These are phyloP conservation scores for Xylaria castorea DNA, from an alignment of 495 filamentous ascomycete genomes.

Conservation along the genomic window DNA sequence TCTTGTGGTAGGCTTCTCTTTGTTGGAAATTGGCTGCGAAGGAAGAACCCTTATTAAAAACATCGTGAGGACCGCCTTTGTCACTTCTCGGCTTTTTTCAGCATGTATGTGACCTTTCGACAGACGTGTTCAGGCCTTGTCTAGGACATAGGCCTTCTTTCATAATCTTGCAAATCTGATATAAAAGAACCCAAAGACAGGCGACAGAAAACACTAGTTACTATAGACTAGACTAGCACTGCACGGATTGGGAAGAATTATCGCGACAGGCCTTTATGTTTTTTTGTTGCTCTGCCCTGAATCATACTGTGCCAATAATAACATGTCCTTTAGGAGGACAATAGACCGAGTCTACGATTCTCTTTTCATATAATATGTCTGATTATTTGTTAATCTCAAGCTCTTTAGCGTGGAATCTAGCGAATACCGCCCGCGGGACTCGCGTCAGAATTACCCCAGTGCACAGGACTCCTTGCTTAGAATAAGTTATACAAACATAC, in stretches of 20 bases:
- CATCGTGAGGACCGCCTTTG: slow-evolving; percentile 35
- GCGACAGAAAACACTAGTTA: background rate
- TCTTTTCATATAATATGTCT: background rate
- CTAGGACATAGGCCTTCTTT: slow-evolving; percentile 36
- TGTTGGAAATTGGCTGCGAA: slow-evolving; percentile 30
- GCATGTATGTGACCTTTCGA: slow-evolving; percentile 9
- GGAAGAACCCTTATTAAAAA: slow-evolving; percentile 16
- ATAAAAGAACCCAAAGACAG: slow-evolving; percentile 24
- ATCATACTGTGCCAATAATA: slow-evolving; percentile 13
- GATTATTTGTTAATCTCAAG: background rate
- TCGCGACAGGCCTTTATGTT: slow-evolving; percentile 25
- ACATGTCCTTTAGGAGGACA: background rate
- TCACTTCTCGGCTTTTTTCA: slow-evolving; percentile 31
- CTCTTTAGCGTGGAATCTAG: background rate
- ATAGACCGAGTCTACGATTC: background rate
- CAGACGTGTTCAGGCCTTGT: slow-evolving; percentile 32
- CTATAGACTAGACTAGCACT: slow-evolving; percentile 1
- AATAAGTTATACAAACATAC: background rate
- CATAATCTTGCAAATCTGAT: slow-evolving; percentile 29
- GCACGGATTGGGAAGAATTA: slow-evolving; percentile 19
- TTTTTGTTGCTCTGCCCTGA: slow-evolving; percentile 11
- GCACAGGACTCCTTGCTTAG: background rate
- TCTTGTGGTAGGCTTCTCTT: slow-evolving; percentile 28
- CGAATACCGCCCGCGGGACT: background rate
- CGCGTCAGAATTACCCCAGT: background rate